Conservation (phyloP, 805 yeast genomes). For the Deakozyma indianensis region DNA sequence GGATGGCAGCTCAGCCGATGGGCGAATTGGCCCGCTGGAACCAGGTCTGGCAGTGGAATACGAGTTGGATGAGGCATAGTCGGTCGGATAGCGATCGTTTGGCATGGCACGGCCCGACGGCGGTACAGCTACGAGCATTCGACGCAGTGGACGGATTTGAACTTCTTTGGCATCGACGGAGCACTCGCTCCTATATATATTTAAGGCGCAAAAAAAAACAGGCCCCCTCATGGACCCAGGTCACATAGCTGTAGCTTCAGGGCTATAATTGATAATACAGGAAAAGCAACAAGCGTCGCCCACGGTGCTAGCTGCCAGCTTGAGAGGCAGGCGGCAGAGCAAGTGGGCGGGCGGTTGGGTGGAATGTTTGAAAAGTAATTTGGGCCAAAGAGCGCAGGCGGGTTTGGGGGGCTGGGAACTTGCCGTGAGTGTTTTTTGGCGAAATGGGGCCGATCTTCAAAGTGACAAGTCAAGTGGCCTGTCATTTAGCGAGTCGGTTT, state of each 20-base stretch:
- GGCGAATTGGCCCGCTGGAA: background rate
- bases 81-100: too few species aligned
- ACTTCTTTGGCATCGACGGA: background rate
- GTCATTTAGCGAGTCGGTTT: background rate
- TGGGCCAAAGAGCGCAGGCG: background rate
- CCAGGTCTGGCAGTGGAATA: background rate
- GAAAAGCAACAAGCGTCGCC: background rate
- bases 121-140: conserved; percentile 1
- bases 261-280: background rate
- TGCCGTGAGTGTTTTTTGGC: background rate
- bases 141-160: background rate
- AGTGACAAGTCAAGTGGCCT: background rate
- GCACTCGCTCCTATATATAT: background rate
- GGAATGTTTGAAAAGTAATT: too few species aligned
- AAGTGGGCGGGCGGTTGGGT: background rate
- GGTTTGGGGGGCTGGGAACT: background rate
- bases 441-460: background rate
- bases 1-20: conserved; percentile 9
- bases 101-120: conserved; percentile 1
- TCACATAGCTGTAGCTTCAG: background rate
- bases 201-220: background rate
- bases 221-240: background rate
- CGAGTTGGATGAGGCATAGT: too few species aligned
- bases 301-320: background rate
- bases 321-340: background rate